Percentiles rank a stretch among this genome's conserved stretches.
phyloP scores from a whole-genome alignment of 2,329 filamentous ascomycete genomes.

The Paecilomyces sp. region DNA sequence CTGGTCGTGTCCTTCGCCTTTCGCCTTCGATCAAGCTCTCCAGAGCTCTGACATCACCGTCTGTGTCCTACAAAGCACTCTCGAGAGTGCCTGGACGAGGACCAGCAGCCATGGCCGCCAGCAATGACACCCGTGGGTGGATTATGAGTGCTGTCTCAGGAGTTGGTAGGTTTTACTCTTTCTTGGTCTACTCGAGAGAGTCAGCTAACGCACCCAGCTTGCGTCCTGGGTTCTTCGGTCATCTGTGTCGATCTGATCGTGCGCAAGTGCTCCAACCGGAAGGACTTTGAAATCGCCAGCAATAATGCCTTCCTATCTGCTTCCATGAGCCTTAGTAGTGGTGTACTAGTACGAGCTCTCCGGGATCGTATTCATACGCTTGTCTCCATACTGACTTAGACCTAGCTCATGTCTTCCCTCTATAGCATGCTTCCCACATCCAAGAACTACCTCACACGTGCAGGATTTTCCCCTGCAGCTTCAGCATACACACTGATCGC shows the following conservation, averaged over 20 bases:
- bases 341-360: conserved; percentile 69
- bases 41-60: conserved; percentile 16
- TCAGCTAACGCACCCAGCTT: conserved; percentile 30
- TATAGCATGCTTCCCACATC: conserved; percentile 91
- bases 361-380: background rate
- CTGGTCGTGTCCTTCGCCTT: background rate
- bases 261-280: conserved; percentile 63
- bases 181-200: background rate
- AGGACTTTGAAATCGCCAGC: conserved; percentile 77
- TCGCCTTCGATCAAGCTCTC: background rate
- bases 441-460: conserved; percentile 65
- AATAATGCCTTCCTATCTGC: conserved; percentile 82
- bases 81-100: background rate
- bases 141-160: conserved; percentile 81
- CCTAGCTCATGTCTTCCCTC: conserved; percentile 78
- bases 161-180: conserved; percentile 47
- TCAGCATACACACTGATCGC: conserved; percentile 50
- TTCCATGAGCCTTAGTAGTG: conserved; percentile 87
- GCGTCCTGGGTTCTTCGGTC: conserved; percentile 67
- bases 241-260: conserved; percentile 81
- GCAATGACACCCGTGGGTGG: conserved; percentile 88
- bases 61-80: conserved; percentile 2
- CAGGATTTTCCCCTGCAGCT: conserved; percentile 57
- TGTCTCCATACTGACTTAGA: background rate
- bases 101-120: conserved; percentile 39